These are phyloP conservation scores for Russula lepida DNA, from an alignment of 768 basidiomycete genomes.

Conservation along the genomic window DNA sequence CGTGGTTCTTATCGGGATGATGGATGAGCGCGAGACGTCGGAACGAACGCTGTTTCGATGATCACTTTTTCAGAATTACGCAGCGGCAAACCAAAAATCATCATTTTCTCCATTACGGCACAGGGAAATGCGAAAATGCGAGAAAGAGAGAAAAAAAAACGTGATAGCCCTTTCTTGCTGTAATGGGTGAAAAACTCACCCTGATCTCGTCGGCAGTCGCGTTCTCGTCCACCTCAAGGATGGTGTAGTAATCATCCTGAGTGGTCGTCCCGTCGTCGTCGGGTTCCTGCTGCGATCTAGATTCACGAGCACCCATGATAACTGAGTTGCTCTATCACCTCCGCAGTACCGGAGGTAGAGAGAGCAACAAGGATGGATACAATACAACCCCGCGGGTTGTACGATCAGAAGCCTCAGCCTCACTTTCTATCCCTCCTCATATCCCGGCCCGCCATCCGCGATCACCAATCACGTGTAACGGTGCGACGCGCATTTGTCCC, in stretches of 20 bases:
- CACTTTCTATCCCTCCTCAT: background rate
- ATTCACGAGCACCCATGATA: slow-evolving; percentile 64
- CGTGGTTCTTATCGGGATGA: slow-evolving; percentile 83
- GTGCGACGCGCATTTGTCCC: background rate
- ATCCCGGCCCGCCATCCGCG: background rate
- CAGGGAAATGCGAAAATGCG: background rate
- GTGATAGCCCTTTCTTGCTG: background rate
- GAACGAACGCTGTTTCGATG: slow-evolving; percentile 57
- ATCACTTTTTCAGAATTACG: slow-evolving; percentile 6
- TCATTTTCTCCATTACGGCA: background rate
- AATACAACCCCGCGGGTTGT: background rate
- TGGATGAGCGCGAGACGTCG: slow-evolving; percentile 75
- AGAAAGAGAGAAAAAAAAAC: background rate
- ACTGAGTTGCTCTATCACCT: slow-evolving; percentile 3
- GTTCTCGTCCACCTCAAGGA: slow-evolving; percentile 72
- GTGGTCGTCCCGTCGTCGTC: slow-evolving; percentile 22
- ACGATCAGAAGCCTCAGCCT: background rate
- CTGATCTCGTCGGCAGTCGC: slow-evolving; percentile 87
- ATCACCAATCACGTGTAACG: background rate
- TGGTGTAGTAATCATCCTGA: slow-evolving; percentile 66
- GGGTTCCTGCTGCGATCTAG: slow-evolving; percentile 34
- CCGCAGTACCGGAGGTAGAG: background rate
- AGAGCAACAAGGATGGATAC: background rate
- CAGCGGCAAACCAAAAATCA: background rate
- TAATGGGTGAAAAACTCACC: slow-evolving; percentile 32